phyloP scores from a whole-genome alignment of 805 yeast species.

The Metschnikowia anglica region DNA sequence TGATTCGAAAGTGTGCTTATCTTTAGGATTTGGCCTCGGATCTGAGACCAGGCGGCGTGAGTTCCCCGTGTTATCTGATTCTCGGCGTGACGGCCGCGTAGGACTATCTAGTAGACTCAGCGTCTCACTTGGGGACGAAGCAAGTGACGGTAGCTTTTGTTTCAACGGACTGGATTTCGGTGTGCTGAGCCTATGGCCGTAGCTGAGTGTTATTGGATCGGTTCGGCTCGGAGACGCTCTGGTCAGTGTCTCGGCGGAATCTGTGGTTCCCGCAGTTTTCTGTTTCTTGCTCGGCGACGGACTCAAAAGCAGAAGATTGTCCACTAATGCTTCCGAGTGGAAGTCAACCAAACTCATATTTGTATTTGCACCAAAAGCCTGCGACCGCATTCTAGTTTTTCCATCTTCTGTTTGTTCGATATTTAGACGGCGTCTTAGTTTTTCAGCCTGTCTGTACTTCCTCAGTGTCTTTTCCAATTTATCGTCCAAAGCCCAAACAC shows the following conservation, averaged over 20 bases:
- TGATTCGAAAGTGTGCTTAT: background rate
- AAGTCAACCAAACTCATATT: constrained; percentile 6
- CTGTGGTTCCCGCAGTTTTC: background rate
- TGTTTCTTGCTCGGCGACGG: constrained; percentile 33
- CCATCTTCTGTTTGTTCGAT: constrained; percentile 12
- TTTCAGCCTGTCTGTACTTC: constrained; percentile 9
- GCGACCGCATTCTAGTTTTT: no score
- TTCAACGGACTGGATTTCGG: constrained; percentile 8
- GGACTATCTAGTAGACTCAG: constrained; percentile 4
- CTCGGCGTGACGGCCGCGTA: background rate
- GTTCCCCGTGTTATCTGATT: no score
- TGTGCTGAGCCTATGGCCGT: constrained; percentile 4
- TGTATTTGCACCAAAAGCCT: no score
- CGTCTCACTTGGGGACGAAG: constrained; percentile 1
- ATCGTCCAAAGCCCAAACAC: constrained; percentile 42
- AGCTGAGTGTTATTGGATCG: background rate
- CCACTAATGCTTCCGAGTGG: constrained; percentile 14
- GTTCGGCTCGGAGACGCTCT: no score
- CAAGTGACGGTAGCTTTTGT: background rate
- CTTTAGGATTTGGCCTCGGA: no score
- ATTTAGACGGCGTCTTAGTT: constrained; percentile 21
- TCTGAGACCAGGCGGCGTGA: no score
- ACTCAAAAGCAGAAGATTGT: constrained; percentile 28
- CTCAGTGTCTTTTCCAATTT: constrained; percentile 26
- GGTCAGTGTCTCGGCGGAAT: no score